Conservation (phyloP, 495 filamentous ascomycete species). For the Xylaria castorea region DNA sequence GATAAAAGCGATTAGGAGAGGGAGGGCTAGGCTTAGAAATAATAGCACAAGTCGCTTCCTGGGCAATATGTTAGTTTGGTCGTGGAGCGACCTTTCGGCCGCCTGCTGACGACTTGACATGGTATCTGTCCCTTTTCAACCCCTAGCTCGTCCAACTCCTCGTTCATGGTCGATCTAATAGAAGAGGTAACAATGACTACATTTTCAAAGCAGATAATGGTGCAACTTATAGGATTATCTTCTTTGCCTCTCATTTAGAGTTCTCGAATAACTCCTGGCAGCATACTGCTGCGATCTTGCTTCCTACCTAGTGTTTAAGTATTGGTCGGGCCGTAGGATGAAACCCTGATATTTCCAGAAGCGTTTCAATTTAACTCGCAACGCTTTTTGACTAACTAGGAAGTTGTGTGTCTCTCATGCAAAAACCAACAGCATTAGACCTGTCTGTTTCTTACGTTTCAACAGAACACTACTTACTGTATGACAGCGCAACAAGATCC, state of each 20-base stretch:
- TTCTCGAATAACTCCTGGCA: not conserved
- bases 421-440: not conserved
- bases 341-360: not conserved
- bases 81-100: slow-evolving; percentile 15
- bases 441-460: not conserved
- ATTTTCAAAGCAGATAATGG: not conserved
- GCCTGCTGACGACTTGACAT: not conserved
- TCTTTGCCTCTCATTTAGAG: not conserved
- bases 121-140: not conserved
- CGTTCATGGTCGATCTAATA: not conserved
- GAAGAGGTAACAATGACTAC: not conserved
- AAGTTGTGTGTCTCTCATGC: not conserved
- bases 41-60: slow-evolving; percentile 62
- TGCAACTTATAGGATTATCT: not conserved
- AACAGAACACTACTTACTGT: not conserved
- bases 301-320: not conserved
- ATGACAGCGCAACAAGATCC: not conserved
- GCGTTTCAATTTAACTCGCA: not conserved
- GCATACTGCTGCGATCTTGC: not conserved
- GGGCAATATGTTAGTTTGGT: slow-evolving; percentile 44
- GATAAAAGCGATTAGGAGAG: slow-evolving; percentile 63
- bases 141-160: not conserved
- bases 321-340: not conserved
- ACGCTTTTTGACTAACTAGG: not conserved
- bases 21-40: slow-evolving; percentile 60